These are phyloP conservation scores for Magnusiomyces fungicola DNA, from an alignment of 1,139 yeast genomes.

Conservation along the genomic window DNA sequence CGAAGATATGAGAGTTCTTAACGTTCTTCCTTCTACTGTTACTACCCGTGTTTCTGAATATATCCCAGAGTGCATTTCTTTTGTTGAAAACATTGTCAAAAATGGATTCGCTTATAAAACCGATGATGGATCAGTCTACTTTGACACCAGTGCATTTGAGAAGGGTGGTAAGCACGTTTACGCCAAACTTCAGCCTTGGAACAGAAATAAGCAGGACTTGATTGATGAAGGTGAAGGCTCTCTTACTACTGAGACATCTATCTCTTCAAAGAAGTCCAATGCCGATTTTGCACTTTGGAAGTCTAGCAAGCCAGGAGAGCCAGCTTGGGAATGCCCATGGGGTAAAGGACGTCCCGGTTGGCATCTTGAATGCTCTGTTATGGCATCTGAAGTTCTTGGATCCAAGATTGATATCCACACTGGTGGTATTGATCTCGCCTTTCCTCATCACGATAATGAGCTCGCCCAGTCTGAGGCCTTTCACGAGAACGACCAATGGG, in stretches of 20 bases:
- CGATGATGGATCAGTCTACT: slow-evolving; percentile 86
- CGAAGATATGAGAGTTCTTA: slow-evolving; percentile 75
- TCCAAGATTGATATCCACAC: slow-evolving; percentile 85
- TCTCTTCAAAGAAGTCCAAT: slow-evolving; percentile 49
- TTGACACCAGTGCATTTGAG: slow-evolving; percentile 81
- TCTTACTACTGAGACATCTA: slow-evolving; percentile 41
- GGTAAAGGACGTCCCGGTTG: slow-evolving; percentile 98
- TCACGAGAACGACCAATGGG: slow-evolving; percentile 88
- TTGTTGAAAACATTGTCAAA: slow-evolving; percentile 62
- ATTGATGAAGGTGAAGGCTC: slow-evolving; percentile 97
- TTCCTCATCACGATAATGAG: slow-evolving; percentile 99
- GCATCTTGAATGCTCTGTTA: slow-evolving; percentile 99
- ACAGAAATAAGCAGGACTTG: slow-evolving; percentile 77
- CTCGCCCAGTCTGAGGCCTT: slow-evolving; percentile 95
- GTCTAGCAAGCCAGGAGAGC: slow-evolving; percentile 95
- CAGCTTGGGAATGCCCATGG: slow-evolving; percentile 94
- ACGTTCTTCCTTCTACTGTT: slow-evolving; percentile 75
- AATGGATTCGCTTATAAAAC: slow-evolving; percentile 85
- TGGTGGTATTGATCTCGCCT: slow-evolving; percentile 95
- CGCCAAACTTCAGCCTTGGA: slow-evolving; percentile 98
- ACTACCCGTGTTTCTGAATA: slow-evolving; percentile 97
- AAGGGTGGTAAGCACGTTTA: slow-evolving; percentile 59
- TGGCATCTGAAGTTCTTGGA: slow-evolving; percentile 91
- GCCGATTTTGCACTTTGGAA: slow-evolving; percentile 98
- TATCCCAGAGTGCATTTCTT: slow-evolving; percentile 81